Evolutionary conservation across 2,329 filamentous ascomycete genomes (phyloP), one percentile per base, ranked within the genome.

Genomic region (Stachybotrys chartarum): DNA sequence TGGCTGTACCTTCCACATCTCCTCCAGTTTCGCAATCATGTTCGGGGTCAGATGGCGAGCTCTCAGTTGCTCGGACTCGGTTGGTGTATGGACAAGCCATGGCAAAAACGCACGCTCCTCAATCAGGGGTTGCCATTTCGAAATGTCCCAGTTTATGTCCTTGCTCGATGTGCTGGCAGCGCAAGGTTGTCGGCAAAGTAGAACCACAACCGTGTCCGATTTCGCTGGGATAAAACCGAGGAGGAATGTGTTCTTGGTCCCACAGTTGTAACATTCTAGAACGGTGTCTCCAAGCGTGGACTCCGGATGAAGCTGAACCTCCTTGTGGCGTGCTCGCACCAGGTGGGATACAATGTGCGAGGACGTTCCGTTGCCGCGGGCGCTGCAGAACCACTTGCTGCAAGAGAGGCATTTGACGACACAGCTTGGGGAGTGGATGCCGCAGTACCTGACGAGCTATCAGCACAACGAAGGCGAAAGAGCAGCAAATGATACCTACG

Each of bases 81-180:
- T 90, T 1, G 94, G 94, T 10, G 88, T 80, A 50, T 86, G 84
- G 7, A 99, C 93, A 30, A 99, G 88, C 94, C 94, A 99, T 45
- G 88, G 82, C 44, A 99, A 75, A 69, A 99, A 99, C 16, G 91
- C 94, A 52, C 94, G 90, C 68, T 99, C 94, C 72, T 97, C 92
- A 61, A 99, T 97, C 56, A 99, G 79, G 12, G 94, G 94, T 70
- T 97, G 92, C 94, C 94, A 99, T 68, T 92, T 86, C 30, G 93
- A 96, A 6, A 92, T 95, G 70, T 99, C 94, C 94, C 94, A 99
- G 71, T 94, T 99, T 92, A 99, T 97, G 67, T 99, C 94, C 74
- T 99, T 99, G 61, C 91, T 93, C 39, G 94, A 97, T 1, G 92
- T 89, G 75, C 90, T 93, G 31, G 94, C 88, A 39, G 93, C 94